Evolutionary conservation across 1,284 basidiomycete species (phyloP), one percentile per base, ranked within the genome.

Genomic region (Cryptococcus maquisensis): DNA sequence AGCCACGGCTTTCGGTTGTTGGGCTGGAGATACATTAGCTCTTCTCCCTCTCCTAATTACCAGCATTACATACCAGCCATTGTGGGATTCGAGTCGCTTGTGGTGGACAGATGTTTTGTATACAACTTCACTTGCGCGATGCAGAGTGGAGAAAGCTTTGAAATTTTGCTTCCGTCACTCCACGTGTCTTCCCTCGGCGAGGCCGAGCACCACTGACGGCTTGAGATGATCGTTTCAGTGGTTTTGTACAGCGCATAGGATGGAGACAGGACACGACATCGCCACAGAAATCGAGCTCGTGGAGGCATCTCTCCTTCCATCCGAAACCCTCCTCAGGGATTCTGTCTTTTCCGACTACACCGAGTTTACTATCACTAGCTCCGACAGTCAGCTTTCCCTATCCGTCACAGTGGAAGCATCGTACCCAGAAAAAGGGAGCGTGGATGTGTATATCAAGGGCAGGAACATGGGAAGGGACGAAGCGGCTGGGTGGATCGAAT

Each of bases 261-360:
- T 40, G 39, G 39, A n/a, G 16, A 7, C 47, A 32, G 49, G 50
- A 32, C 54, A 59, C 36, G 47, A 51, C 2, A 56, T 74, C 28
- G 65, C 67, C 35, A 52, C 49, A 15, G 73, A 75, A 56, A 35
- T 72, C 10, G 71, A 71, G 54, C 64, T 75, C 37, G 66, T 75
- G 44, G 74, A 74, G 50, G 82, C 79, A 36, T 86, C 85, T 0
- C 77, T 87, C 1, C 77, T 87, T 8, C 83, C 84, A 0, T 79
- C 77, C 2, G 86, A 87, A 73, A 41, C 64, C 0, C 67, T 87
- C 20, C 43, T 23, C 35, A 54, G 64, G 0, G 79, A 79, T 28
- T 57, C 69, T 9, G 43, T 61, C 8, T 39, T 55, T 5, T 40
- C 44, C 0, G 6, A 16, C 1, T 57, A 55, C 35, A 55, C 58